Conservation (phyloP, 2,329 filamentous ascomycete genomes). For the Aspergillus sp. region DNA sequence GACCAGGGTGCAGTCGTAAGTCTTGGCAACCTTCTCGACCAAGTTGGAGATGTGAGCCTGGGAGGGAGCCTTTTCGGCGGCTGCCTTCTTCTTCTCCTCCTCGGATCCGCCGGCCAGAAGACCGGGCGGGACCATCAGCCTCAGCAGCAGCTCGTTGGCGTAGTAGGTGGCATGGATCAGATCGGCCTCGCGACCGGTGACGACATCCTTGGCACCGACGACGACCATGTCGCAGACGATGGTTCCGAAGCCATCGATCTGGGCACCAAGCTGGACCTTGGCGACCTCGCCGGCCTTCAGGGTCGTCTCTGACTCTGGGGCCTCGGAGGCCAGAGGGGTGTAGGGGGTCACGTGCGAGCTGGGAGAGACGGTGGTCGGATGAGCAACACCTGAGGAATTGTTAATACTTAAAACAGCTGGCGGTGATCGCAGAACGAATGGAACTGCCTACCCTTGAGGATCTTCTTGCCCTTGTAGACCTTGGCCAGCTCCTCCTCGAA, state of each 20-base stretch:
- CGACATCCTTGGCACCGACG: constrained; percentile 53
- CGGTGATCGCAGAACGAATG: constrained; percentile 2
- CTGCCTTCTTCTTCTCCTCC: constrained; percentile 90
- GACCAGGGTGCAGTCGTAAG: constrained; percentile 83
- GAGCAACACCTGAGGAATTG: constrained; percentile 62
- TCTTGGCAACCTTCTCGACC: constrained; percentile 83
- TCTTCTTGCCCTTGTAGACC: constrained; percentile 98
- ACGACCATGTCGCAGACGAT: constrained; percentile 92
- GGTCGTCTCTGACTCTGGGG: constrained; percentile 68
- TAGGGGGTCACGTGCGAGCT: constrained; percentile 93
- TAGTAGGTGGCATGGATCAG: constrained; percentile 86
- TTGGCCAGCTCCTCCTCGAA: constrained; percentile 88
- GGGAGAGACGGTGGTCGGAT: constrained; percentile 92
- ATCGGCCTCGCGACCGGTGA: constrained; percentile 73
- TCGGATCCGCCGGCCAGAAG: constrained; percentile 73
- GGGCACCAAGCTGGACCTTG: constrained; percentile 98
- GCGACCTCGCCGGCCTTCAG: constrained; percentile 79
- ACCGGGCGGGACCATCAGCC: constrained; percentile 85
- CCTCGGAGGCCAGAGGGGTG: constrained; percentile 80
- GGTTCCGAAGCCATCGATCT: constrained; percentile 93
- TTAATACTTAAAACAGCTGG: constrained; percentile 9
- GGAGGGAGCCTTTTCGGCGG: constrained; percentile 68
- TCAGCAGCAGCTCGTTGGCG: constrained; percentile 86
- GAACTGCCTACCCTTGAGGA: constrained; percentile 63
- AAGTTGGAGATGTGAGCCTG: constrained; percentile 80